These are phyloP conservation scores for Fusarium begoniae DNA, from an alignment of 2,329 filamentous ascomycete species.

Conservation along the genomic window DNA sequence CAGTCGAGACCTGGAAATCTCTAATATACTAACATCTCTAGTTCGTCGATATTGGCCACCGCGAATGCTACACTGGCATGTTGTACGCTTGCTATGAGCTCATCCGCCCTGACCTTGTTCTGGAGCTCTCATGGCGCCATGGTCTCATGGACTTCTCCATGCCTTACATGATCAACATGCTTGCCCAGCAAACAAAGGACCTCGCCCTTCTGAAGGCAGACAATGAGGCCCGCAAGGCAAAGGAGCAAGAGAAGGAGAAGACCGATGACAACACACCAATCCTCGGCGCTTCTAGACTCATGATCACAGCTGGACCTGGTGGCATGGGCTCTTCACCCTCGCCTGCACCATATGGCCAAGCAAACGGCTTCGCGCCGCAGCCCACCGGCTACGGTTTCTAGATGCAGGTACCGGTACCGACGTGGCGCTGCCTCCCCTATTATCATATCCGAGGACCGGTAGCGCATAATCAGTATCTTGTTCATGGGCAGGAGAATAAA, in stretches of 20 bases:
- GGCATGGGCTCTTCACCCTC: slow-evolving; percentile 56
- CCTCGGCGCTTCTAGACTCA: slow-evolving; percentile 84
- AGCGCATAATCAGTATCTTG: slow-evolving; percentile 6
- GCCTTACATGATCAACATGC: slow-evolving; percentile 99
- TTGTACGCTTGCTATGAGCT: slow-evolving; percentile 98
- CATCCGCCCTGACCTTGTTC: slow-evolving; percentile 88
- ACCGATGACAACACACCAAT: slow-evolving; percentile 95
- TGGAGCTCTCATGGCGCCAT: slow-evolving; percentile 97
- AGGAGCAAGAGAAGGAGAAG: slow-evolving; percentile 77
- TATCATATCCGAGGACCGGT: slow-evolving; percentile 12
- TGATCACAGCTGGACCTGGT: slow-evolving; percentile 92
- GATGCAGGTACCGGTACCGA: slow-evolving; percentile 46
- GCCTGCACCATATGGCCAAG: slow-evolving; percentile 75
- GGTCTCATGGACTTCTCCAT: slow-evolving; percentile 97
- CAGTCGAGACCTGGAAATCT: neutral
- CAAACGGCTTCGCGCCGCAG: slow-evolving; percentile 91
- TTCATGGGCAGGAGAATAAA: slow-evolving; percentile 7
- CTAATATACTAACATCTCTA: slow-evolving; percentile 55
- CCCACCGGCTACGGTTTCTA: slow-evolving; percentile 80
- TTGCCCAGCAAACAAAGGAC: slow-evolving; percentile 88
- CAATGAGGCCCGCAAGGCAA: slow-evolving; percentile 91
- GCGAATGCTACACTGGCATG: slow-evolving; percentile 99
- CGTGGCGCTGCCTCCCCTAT: slow-evolving; percentile 39
- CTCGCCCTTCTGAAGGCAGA: slow-evolving; percentile 89
- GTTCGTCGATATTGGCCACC: slow-evolving; percentile 99